Percentiles rank a stretch among this genome's conserved stretches.
Conservation (phyloP, 108 stramenopile genomes). For the Conticribra weissflogii region DNA sequence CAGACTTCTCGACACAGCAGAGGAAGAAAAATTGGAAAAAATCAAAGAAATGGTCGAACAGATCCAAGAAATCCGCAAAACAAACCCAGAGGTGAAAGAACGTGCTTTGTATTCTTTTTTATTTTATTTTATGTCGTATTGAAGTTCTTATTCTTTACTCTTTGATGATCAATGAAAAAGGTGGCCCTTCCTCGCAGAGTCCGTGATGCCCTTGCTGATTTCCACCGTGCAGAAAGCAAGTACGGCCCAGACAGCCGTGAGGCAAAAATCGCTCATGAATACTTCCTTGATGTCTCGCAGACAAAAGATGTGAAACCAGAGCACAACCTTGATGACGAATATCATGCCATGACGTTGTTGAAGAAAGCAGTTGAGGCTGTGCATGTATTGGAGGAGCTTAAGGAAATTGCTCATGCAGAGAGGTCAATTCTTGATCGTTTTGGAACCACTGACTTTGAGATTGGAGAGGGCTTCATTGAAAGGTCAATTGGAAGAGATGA, state of each 20-base stretch:
- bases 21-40: constrained; percentile 15
- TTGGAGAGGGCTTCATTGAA: constrained; percentile 26
- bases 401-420: constrained; percentile 25
- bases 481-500: constrained; percentile 23
- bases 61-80: constrained; percentile 13
- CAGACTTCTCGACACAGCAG: constrained; percentile 15
- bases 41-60: constrained; percentile 14
- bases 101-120: neutral
- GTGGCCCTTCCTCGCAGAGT: constrained; percentile 21
- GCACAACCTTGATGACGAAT: constrained; percentile 1
- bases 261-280: constrained; percentile 21
- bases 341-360: neutral
- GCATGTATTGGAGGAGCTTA: constrained; percentile 18
- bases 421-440: constrained; percentile 26
- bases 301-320: constrained; percentile 18
- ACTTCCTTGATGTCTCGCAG: constrained; percentile 22
- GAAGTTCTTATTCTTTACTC: no score
- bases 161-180: neutral
- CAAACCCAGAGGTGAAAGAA: constrained; percentile 15
- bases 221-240: constrained; percentile 8
- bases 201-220: constrained; percentile 21
- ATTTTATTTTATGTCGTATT: neutral
- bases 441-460: constrained; percentile 29
- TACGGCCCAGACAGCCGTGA: constrained; percentile 21
- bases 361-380: constrained; percentile 19